Evolutionary conservation across 2,329 filamentous ascomycete species (phyloP).

Genomic region (Pseudocercospora vitis): DNA sequence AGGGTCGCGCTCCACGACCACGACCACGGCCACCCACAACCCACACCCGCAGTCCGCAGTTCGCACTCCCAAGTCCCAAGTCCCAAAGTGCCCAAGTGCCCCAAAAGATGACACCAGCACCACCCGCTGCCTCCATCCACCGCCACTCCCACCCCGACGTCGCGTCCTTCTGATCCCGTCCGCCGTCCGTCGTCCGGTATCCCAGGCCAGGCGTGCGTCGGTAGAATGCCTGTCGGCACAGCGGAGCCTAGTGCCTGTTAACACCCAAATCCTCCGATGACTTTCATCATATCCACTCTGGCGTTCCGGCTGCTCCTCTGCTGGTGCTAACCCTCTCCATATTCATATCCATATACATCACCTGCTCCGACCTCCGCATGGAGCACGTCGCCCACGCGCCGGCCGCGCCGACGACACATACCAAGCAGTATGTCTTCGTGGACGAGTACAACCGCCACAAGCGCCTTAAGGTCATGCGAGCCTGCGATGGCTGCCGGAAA

Average conservation of each 20-base stretch:
- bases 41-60: not conserved
- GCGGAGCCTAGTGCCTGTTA: slow-evolving; percentile 5
- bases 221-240: slow-evolving; percentile 13
- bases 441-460: slow-evolving; percentile 99
- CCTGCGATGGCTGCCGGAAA: slow-evolving; percentile 90
- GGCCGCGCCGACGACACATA: slow-evolving; percentile 63
- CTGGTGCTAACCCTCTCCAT: slow-evolving; percentile 14
- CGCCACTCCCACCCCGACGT: too few relatives aligned
- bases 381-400: slow-evolving; percentile 25
- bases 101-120: slow-evolving; percentile 1
- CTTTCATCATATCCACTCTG: slow-evolving; percentile 18
- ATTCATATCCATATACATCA: too few relatives aligned
- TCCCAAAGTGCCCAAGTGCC: too few relatives aligned
- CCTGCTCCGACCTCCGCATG: slow-evolving; percentile 18
- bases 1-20: not conserved
- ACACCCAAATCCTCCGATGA: slow-evolving; percentile 17
- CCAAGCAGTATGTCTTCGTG: slow-evolving; percentile 98
- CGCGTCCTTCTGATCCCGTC: too few relatives aligned
- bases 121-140: not conserved
- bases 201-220: not conserved
- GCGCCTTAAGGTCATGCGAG: slow-evolving; percentile 95
- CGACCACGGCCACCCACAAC: not conserved
- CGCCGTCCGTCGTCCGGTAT: too few relatives aligned
- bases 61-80: too few relatives aligned
- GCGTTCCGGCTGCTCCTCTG: slow-evolving; percentile 15